Conservation (phyloP, 148 eudicot species). For the Rhododendron simsii region DNA sequence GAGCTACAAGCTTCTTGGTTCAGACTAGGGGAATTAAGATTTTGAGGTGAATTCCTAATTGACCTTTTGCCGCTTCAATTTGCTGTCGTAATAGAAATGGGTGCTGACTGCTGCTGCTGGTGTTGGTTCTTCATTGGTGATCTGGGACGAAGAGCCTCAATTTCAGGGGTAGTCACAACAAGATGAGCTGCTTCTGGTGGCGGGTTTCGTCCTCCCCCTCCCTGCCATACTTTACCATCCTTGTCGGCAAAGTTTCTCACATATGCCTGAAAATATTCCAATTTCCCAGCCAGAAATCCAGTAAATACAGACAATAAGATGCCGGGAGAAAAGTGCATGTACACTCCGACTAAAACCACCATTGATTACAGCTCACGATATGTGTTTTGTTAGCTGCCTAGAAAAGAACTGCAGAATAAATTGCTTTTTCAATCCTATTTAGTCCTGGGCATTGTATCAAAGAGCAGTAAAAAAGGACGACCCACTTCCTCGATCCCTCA, state of each 20-base stretch:
- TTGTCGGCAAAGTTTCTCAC: constrained; percentile 68
- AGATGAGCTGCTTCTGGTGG: constrained; percentile 97
- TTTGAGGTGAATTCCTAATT: constrained; percentile 51
- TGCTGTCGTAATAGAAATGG: constrained; percentile 59
- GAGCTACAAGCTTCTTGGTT: constrained; percentile 64
- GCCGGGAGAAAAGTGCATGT: not conserved
- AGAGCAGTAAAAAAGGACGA: not conserved
- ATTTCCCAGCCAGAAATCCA: not conserved
- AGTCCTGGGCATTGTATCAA: not conserved
- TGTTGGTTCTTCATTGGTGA: constrained; percentile 97
- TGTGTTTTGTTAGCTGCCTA: not conserved
- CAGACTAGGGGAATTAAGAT: constrained; percentile 27
- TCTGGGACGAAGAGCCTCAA: constrained; percentile 85
- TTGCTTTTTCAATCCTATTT: not conserved
- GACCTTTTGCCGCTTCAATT: constrained; percentile 50
- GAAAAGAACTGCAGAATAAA: not conserved
- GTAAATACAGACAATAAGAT: not conserved
- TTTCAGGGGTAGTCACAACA: constrained; percentile 80
- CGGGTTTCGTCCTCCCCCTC: constrained; percentile 95
- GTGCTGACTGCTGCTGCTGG: constrained; percentile 67
- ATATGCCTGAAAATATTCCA: constrained; percentile 48
- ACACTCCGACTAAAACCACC: not conserved
- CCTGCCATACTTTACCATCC: constrained; percentile 94
- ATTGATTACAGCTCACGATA: not conserved
- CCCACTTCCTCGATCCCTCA: not conserved